phyloP scores from a whole-genome alignment of 306 rosid species.

The Luffa aegyptiaca region DNA sequence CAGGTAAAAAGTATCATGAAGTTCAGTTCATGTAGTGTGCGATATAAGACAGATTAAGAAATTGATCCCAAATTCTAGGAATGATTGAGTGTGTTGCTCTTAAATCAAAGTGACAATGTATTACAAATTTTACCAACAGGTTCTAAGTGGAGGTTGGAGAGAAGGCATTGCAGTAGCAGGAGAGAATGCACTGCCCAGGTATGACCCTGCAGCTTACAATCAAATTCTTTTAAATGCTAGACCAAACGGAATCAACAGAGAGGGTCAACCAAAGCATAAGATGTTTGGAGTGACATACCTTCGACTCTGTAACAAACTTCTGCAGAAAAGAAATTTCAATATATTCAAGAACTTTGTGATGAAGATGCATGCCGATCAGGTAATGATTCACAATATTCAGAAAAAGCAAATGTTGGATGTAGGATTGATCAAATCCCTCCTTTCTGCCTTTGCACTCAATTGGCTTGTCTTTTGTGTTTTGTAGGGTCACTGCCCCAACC shows the following conservation, averaged over 20 bases:
- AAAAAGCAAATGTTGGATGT: background rate
- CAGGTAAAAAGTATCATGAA: conserved; percentile 41
- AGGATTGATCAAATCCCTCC: background rate
- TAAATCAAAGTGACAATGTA: background rate
- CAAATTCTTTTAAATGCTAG: conserved; percentile 84
- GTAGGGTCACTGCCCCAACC: conserved; percentile 52
- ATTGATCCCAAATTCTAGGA: background rate
- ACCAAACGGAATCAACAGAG: conserved; percentile 55
- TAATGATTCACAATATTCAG: conserved; percentile 10
- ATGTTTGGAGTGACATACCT: conserved; percentile 80
- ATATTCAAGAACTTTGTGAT: conserved; percentile 59
- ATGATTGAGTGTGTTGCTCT: background rate
- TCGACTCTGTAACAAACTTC: conserved; percentile 49
- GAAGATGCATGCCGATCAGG: conserved; percentile 93
- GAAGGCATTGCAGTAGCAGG: conserved; percentile 81
- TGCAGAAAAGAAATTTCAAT: conserved; percentile 36
- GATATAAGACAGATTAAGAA: background rate
- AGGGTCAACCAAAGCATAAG: conserved; percentile 37
- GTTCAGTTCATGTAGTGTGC: background rate
- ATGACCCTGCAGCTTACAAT: conserved; percentile 46
- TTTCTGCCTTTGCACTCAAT: background rate
- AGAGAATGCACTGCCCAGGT: conserved; percentile 80
- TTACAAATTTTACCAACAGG: conserved; percentile 25
- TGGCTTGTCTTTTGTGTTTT: conserved; percentile 15
- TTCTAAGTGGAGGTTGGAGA: conserved; percentile 57